Conservation (phyloP, 371 early-diverging fungal species). For the Mortierella sp. region DNA sequence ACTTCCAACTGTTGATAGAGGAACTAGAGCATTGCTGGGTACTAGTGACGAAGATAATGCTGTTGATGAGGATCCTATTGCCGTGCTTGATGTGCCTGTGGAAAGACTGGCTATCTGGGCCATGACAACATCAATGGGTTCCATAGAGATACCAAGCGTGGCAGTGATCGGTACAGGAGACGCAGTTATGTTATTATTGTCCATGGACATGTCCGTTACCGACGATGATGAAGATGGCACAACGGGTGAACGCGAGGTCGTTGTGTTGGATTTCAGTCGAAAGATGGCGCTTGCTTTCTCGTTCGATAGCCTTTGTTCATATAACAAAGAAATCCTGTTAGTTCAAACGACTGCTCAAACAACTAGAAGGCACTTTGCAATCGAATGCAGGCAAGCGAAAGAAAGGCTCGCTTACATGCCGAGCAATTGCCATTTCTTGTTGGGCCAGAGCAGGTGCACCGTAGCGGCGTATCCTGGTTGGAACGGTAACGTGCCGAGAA, state of each 20-base stretch:
- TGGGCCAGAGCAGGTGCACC: conserved; percentile 91
- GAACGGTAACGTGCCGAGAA: conserved; percentile 87
- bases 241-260: conserved; percentile 4
- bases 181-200: conserved; percentile 28
- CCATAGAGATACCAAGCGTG: conserved; percentile 91
- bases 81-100: conserved; percentile 17
- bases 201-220: conserved; percentile 47
- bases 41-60: conserved; percentile 19
- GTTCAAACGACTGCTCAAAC: too few species aligned
- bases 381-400: too few species aligned
- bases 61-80: conserved; percentile 26
- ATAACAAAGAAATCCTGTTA: conserved; percentile 7
- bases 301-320: conserved; percentile 73
- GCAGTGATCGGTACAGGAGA: conserved; percentile 62
- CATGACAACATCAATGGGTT: conserved; percentile 79
- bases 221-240: neutral
- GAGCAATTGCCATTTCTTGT: conserved; percentile 86
- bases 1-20: conserved; percentile 4
- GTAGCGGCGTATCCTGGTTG: conserved; percentile 88
- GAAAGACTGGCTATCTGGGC: conserved; percentile 59
- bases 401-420: conserved; percentile 69
- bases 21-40: conserved; percentile 34
- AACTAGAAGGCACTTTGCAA: too few species aligned
- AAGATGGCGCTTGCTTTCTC: conserved; percentile 93
- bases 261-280: conserved; percentile 57